A percentile compares a stretch with the other conserved stretches of the same genome.
phyloP scores from a whole-genome alignment of 2,329 filamentous ascomycete species.

The Bretziella fagacearum region DNA sequence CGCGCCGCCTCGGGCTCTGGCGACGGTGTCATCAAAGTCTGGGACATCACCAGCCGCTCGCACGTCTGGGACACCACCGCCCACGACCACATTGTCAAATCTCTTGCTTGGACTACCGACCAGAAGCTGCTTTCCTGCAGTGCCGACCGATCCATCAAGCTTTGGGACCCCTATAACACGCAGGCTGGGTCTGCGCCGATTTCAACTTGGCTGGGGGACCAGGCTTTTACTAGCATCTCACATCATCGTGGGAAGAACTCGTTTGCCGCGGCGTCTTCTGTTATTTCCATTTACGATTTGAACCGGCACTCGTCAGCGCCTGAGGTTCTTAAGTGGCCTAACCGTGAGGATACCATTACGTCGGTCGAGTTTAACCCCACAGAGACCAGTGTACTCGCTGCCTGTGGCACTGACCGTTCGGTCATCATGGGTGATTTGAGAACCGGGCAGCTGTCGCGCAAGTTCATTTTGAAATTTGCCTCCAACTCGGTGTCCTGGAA shows the following conservation, averaged over 20 bases:
- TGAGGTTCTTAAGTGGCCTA: slow-evolving; percentile 76
- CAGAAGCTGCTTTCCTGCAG: slow-evolving; percentile 75
- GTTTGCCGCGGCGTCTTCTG: slow-evolving; percentile 63
- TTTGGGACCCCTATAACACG: slow-evolving; percentile 78
- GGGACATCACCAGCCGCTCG: slow-evolving; percentile 56
- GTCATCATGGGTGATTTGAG: slow-evolving; percentile 85
- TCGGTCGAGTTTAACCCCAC: slow-evolving; percentile 81
- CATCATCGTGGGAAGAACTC: slow-evolving; percentile 64
- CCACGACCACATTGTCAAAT: slow-evolving; percentile 89
- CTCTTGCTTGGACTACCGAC: slow-evolving; percentile 74
- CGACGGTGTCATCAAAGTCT: slow-evolving; percentile 87
- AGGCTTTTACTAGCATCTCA: slow-evolving; percentile 67
- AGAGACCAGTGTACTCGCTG: slow-evolving; percentile 80
- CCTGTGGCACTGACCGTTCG: slow-evolving; percentile 68
- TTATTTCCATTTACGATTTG: slow-evolving; percentile 78
- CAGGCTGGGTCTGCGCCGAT: slow-evolving; percentile 50
- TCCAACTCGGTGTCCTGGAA: slow-evolving; percentile 83
- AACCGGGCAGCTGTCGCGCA: slow-evolving; percentile 66
- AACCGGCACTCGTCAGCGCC: slow-evolving; percentile 64
- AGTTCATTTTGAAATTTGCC: slow-evolving; percentile 65
- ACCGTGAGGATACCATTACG: slow-evolving; percentile 76
- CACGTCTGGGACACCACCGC: slow-evolving; percentile 65
- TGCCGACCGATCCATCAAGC: slow-evolving; percentile 69
- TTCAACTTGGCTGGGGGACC: slow-evolving; percentile 68
- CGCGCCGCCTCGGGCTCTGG: slow-evolving; percentile 70